Evolutionary conservation across 129 eudicot genomes (phyloP).

Genomic region (Apium graveolens): DNA sequence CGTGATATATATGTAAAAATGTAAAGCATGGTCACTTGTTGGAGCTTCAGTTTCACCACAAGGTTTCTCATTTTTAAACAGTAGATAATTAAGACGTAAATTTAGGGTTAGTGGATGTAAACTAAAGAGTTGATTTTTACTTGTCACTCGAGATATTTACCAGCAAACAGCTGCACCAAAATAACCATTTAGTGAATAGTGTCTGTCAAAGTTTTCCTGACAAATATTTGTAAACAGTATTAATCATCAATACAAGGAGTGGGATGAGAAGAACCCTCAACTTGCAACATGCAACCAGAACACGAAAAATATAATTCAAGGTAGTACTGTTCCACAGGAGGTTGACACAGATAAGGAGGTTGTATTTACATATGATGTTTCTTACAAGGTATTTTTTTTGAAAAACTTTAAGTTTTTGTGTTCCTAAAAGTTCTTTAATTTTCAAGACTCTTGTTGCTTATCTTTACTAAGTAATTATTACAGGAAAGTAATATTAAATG

Average conservation of each 20-base stretch:
- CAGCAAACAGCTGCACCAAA: background rate
- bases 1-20: background rate
- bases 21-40: background rate
- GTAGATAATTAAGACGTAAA: background rate
- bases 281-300: slow-evolving; percentile 79
- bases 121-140: background rate
- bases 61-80: background rate
- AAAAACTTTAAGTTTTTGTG: slow-evolving; percentile 5
- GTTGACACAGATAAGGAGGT: slow-evolving; percentile 77
- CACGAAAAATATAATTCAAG: slow-evolving; percentile 70
- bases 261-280: slow-evolving; percentile 91
- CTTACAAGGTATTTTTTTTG: slow-evolving; percentile 55
- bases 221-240: slow-evolving; percentile 38
- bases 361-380: slow-evolving; percentile 86
- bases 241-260: slow-evolving; percentile 82
- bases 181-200: background rate
- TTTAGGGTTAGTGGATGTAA: background rate
- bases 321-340: slow-evolving; percentile 88
- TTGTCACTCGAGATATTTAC: background rate
- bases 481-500: slow-evolving; percentile 92
- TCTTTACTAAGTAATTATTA: background rate
- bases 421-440: background rate
- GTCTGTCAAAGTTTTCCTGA: background rate
- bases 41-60: background rate
- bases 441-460: background rate